These are phyloP conservation scores for Boletellus deceptivus DNA, from an alignment of 1,284 basidiomycete genomes.

Conservation along the genomic window DNA sequence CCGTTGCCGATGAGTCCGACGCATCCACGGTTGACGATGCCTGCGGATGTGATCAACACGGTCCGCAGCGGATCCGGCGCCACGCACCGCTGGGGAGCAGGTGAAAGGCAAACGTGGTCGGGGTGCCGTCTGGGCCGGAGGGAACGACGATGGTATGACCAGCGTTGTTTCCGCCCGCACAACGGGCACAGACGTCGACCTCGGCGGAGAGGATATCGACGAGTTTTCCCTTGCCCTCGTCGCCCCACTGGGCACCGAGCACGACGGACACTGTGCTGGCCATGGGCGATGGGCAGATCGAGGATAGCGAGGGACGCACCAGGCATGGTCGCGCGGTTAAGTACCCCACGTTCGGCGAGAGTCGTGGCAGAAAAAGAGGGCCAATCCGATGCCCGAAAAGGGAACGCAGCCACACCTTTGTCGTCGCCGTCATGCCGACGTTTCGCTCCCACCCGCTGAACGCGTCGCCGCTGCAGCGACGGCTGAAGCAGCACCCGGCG, in stretches of 20 bases:
- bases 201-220: constrained; percentile 90
- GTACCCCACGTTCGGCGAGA: constrained; percentile 2
- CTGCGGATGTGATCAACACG: constrained; percentile 39
- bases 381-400: constrained; percentile 12
- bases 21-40: constrained; percentile 88
- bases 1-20: constrained; percentile 90
- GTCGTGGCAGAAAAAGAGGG: constrained; percentile 10
- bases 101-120: constrained; percentile 94
- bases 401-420: not conserved
- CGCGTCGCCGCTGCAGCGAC: constrained; percentile 42
- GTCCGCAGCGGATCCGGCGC: constrained; percentile 19
- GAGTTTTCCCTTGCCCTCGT: constrained; percentile 95
- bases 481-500: constrained; percentile 57
- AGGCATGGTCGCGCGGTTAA: constrained; percentile 20
- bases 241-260: constrained; percentile 92
- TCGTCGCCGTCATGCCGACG: constrained; percentile 43
- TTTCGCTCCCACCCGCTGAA: constrained; percentile 59
- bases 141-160: constrained; percentile 97
- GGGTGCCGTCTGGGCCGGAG: constrained; percentile 60
- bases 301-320: constrained; percentile 16
- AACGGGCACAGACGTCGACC: constrained; percentile 91
- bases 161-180: constrained; percentile 98
- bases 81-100: constrained; percentile 83
- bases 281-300: constrained; percentile 9
- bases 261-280: constrained; percentile 62